Evolutionary conservation across 2,329 filamentous ascomycete genomes (phyloP).

Genomic region (Fusarium bactridioides): DNA sequence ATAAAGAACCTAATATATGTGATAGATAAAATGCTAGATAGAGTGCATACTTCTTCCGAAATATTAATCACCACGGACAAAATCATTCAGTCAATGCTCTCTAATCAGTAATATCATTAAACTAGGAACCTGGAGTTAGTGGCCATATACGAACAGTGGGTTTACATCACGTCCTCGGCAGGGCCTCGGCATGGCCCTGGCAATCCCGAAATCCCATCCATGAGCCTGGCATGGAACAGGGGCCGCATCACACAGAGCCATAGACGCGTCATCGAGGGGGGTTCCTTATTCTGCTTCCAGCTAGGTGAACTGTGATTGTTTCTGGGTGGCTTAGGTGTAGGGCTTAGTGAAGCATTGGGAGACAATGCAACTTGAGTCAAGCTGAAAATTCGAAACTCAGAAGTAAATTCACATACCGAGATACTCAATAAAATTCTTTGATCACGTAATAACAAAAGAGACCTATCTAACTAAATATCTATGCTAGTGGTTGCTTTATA

Average conservation of each 20-base stretch:
- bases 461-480: fast-evolving
- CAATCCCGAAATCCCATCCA: too few species aligned
- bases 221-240: fast-evolving
- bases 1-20: background rate
- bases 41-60: fast-evolving
- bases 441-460: fast-evolving
- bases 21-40: fast-evolving
- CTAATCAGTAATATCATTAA: fast-evolving
- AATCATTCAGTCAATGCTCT: fast-evolving
- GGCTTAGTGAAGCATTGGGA: fast-evolving
- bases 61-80: fast-evolving
- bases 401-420: fast-evolving
- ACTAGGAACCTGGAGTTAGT: fast-evolving
- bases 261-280: fast-evolving
- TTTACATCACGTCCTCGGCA: background rate
- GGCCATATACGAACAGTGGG: too few species aligned
- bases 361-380: fast-evolving
- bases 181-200: background rate
- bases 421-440: fast-evolving
- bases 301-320: fast-evolving
- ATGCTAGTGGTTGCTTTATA: background rate
- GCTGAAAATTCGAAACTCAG: fast-evolving
- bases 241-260: fast-evolving
- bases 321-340: fast-evolving
- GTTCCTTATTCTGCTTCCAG: fast-evolving